These are phyloP conservation scores for Wickerhamomyces sp. DNA, from an alignment of 1,139 yeast species.

Conservation along the genomic window DNA sequence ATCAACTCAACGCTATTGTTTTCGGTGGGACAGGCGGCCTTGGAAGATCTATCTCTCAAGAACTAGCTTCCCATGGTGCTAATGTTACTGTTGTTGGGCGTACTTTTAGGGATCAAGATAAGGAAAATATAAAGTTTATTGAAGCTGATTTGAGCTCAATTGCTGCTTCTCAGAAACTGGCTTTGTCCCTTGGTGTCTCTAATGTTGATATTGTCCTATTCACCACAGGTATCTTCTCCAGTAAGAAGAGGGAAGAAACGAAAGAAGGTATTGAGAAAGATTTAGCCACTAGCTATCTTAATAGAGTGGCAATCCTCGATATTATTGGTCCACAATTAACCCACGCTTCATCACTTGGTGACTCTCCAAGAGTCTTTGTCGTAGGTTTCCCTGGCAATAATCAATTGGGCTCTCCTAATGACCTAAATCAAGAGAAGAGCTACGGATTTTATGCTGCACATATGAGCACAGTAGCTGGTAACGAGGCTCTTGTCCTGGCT, in stretches of 20 bases:
- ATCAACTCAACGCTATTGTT: constrained; percentile 23
- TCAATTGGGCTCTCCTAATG: constrained; percentile 28
- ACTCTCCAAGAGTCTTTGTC: constrained; percentile 30
- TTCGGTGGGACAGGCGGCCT: constrained; percentile 38
- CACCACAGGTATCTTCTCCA: constrained; percentile 35
- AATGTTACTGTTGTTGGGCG: constrained; percentile 33
- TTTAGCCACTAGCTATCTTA: constrained; percentile 34
- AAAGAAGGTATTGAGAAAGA: constrained; percentile 34
- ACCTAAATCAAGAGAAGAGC: constrained; percentile 29
- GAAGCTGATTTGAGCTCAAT: constrained; percentile 31
- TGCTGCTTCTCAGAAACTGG: constrained; percentile 22
- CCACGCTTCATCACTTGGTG: constrained; percentile 4
- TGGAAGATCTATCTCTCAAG: constrained; percentile 29
- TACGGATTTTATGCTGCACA: constrained; percentile 29
- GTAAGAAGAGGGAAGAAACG: constrained; percentile 28
- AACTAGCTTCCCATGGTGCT: constrained; percentile 27
- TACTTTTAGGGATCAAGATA: constrained; percentile 28
- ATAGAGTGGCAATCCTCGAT: constrained; percentile 28
- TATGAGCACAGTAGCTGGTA: constrained; percentile 36
- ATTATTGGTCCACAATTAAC: constrained; percentile 22
- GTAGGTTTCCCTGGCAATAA: constrained; percentile 35
- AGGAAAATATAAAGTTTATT: constrained; percentile 26
- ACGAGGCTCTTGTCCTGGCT: constrained; percentile 31
- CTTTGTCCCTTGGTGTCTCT: constrained; percentile 22
- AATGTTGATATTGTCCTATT: constrained; percentile 27